Conservation (phyloP, 2,329 filamentous ascomycete species). For the Pseudogymnoascus sp. region DNA sequence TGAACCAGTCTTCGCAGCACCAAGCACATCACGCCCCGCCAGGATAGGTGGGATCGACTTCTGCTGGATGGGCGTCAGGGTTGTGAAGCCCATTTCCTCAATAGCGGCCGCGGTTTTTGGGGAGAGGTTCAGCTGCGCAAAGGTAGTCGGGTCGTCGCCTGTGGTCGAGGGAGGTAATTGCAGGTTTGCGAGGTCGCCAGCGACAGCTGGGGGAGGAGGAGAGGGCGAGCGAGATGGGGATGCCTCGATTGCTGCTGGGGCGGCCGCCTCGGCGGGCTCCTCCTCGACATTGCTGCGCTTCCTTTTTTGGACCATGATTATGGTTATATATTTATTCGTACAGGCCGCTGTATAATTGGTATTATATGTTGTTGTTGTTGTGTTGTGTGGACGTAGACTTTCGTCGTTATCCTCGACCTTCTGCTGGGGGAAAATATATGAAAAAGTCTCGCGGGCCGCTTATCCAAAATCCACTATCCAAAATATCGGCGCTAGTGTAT, state of each 20-base stretch:
- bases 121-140: conserved; percentile 63
- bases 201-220: neutral
- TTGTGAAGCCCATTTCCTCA: conserved; percentile 84
- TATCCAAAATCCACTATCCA: neutral
- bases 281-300: conserved; percentile 1
- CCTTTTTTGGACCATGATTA: neutral
- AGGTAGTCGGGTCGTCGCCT: conserved; percentile 58
- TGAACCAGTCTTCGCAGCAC: conserved; percentile 90
- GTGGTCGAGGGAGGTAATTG: conserved; percentile 33
- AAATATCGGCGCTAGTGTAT: neutral
- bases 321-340: neutral
- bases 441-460: conserved; percentile 1
- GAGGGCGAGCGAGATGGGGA: neutral
- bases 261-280: neutral
- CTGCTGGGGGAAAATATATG: neutral
- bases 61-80: conserved; percentile 91
- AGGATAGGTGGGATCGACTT: conserved; percentile 80
- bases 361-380: neutral
- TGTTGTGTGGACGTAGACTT: neutral
- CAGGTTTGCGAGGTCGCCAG: conserved; percentile 5
- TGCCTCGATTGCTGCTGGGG: neutral
- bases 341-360: neutral
- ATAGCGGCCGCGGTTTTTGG: conserved; percentile 80
- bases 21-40: conserved; percentile 84
- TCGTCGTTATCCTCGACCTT: neutral